Conservation (phyloP, 495 filamentous ascomycete genomes). For the Elasticomyces elasticus region DNA sequence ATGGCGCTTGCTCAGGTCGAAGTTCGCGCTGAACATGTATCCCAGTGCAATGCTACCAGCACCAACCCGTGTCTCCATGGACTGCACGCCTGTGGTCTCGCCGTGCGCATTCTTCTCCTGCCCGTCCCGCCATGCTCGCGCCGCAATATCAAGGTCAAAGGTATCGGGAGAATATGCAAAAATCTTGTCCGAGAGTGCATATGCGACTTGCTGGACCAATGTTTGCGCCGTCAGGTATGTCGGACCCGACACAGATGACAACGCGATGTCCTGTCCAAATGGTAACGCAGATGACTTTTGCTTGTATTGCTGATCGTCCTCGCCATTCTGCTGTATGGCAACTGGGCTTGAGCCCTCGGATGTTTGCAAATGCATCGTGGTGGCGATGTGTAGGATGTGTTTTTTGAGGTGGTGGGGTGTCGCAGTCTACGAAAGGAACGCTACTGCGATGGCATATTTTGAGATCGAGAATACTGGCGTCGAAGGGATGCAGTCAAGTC, state of each 20-base stretch:
- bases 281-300: slow-evolving; percentile 47
- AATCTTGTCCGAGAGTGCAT: slow-evolving; percentile 85
- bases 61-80: slow-evolving; percentile 78
- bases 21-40: slow-evolving; percentile 95
- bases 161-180: slow-evolving; percentile 92
- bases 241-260: slow-evolving; percentile 68
- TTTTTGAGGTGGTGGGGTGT: background rate
- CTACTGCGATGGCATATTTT: background rate
- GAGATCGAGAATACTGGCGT: background rate
- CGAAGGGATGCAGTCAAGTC: background rate
- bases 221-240: slow-evolving; percentile 86
- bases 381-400: background rate
- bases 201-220: slow-evolving; percentile 90
- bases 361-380: slow-evolving; percentile 17
- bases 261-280: slow-evolving; percentile 48
- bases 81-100: slow-evolving; percentile 62
- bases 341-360: slow-evolving; percentile 15
- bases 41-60: slow-evolving; percentile 88
- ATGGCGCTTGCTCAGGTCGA: slow-evolving; percentile 79
- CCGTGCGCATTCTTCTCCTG: slow-evolving; percentile 69
- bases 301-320: background rate
- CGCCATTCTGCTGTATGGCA: background rate
- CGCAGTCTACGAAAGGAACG: background rate
- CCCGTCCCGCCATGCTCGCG: slow-evolving; percentile 59
- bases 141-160: slow-evolving; percentile 77